Percentiles rank a stretch among this genome's conserved stretches.
phyloP scores from a whole-genome alignment of 2,329 filamentous ascomycete species.

The Colletotrichum falcatum region DNA sequence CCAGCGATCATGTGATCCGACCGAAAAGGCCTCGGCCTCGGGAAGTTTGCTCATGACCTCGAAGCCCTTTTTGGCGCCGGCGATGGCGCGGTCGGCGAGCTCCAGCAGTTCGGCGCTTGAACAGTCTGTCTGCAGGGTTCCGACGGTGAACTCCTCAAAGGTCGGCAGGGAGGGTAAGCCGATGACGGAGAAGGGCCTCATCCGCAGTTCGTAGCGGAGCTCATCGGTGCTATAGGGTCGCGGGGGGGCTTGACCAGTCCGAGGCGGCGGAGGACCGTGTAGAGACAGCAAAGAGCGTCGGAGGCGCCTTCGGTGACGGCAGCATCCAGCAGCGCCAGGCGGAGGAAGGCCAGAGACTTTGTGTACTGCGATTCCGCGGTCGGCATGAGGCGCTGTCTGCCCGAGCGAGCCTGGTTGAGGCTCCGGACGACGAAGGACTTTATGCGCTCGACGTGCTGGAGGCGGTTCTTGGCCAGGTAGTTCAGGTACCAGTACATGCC shows the following conservation, averaged over 20 bases:
- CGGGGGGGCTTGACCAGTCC: slow-evolving; percentile 62
- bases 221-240: slow-evolving; percentile 75
- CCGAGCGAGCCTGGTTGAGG: slow-evolving; percentile 47
- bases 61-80: slow-evolving; percentile 65
- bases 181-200: slow-evolving; percentile 83
- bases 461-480: slow-evolving; percentile 75
- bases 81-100: slow-evolving; percentile 59
- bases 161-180: slow-evolving; percentile 75
- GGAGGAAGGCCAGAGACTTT: slow-evolving; percentile 66
- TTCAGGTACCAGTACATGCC: slow-evolving; percentile 94
- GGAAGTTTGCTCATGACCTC: slow-evolving; percentile 67
- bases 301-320: slow-evolving; percentile 70
- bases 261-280: slow-evolving; percentile 73
- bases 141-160: slow-evolving; percentile 68
- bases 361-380: slow-evolving; percentile 58
- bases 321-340: slow-evolving; percentile 72
- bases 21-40: slow-evolving; percentile 65
- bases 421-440: slow-evolving; percentile 69
- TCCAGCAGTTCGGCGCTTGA: slow-evolving; percentile 56
- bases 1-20: slow-evolving; percentile 73
- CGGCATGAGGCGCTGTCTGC: slow-evolving; percentile 44
- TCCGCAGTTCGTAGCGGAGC: slow-evolving; percentile 84
- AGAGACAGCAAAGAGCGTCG: slow-evolving; percentile 70
- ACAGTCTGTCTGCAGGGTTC: slow-evolving; percentile 55
- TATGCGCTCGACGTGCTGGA: slow-evolving; percentile 79